Conservation (phyloP, 2,329 filamentous ascomycete species). For the Pyrenophora graminea region DNA sequence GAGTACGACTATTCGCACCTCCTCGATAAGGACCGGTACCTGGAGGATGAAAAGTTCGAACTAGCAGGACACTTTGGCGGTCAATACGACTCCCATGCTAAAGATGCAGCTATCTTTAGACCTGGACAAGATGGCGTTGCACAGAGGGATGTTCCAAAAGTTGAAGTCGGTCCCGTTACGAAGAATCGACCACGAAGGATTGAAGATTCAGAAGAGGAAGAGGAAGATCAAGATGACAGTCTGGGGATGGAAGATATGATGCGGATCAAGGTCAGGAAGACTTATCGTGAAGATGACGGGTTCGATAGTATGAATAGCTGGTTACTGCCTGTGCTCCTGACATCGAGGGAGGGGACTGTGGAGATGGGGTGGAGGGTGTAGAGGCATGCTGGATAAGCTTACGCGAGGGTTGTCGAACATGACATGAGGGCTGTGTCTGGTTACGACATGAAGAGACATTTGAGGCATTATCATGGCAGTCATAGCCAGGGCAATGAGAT, state of each 20-base stretch:
- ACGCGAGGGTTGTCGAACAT: too few species aligned
- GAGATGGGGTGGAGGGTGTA: slow-evolving; percentile 2
- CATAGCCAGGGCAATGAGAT: too few species aligned
- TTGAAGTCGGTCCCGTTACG: not conserved
- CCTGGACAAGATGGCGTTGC: too few species aligned
- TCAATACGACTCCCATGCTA: not conserved
- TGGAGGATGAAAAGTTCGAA: not conserved
- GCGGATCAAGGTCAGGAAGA: not conserved
- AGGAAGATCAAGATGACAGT: not conserved
- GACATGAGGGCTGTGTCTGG: too few species aligned
- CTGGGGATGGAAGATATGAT: not conserved
- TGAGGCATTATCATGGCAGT: too few species aligned
- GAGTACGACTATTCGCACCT: not conserved
- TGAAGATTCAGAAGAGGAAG: not conserved
- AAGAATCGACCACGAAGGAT: not conserved
- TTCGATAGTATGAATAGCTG: not conserved
- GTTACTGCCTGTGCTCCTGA: not conserved
- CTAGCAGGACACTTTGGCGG: not conserved
- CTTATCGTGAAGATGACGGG: not conserved
- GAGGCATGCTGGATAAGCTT: not conserved
- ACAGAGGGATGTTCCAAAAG: not conserved
- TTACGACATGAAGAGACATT: too few species aligned
- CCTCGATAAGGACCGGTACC: not conserved
- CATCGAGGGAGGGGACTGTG: slow-evolving; percentile 3
- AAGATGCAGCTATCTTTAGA: not conserved